Conservation (phyloP, 116 monocot genomes). For the Papilionanthe hybrid region DNA sequence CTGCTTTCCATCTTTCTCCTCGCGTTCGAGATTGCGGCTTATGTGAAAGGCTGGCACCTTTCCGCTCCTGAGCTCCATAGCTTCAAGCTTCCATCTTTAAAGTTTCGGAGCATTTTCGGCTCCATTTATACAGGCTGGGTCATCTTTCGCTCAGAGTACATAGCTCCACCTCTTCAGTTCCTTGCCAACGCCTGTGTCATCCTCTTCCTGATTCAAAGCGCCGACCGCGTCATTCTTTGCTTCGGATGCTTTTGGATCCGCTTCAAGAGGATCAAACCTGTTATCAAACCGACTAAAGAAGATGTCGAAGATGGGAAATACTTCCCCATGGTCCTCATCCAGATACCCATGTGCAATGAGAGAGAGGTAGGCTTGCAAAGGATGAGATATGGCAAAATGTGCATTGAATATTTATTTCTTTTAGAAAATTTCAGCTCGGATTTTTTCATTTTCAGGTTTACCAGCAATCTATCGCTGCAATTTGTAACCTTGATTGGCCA, state of each 20-base stretch:
- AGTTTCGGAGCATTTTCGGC: constrained; percentile 31
- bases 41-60: constrained; percentile 68
- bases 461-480: constrained; percentile 74
- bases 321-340: constrained; percentile 77
- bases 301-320: constrained; percentile 30
- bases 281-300: constrained; percentile 18
- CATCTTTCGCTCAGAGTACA: constrained; percentile 49
- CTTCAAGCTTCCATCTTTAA: constrained; percentile 26
- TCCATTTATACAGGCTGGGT: constrained; percentile 60
- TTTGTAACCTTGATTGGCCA: constrained; percentile 83
- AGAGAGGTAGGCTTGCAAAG: constrained; percentile 46
- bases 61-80: constrained; percentile 32
- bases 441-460: constrained; percentile 44
- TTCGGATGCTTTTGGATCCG: constrained; percentile 82
- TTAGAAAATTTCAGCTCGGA: neutral
- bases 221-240: constrained; percentile 66
- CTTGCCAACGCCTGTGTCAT: constrained; percentile 65
- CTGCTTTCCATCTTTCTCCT: constrained; percentile 58
- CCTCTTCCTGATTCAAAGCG: constrained; percentile 65
- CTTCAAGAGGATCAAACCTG: constrained; percentile 65
- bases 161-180: constrained; percentile 53
- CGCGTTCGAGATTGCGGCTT: constrained; percentile 68
- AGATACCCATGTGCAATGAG: constrained; percentile 96
- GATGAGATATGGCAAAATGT: neutral
- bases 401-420: neutral